phyloP scores from a whole-genome alignment of 73 alveolate genomes.

The Loxodes magnus region DNA sequence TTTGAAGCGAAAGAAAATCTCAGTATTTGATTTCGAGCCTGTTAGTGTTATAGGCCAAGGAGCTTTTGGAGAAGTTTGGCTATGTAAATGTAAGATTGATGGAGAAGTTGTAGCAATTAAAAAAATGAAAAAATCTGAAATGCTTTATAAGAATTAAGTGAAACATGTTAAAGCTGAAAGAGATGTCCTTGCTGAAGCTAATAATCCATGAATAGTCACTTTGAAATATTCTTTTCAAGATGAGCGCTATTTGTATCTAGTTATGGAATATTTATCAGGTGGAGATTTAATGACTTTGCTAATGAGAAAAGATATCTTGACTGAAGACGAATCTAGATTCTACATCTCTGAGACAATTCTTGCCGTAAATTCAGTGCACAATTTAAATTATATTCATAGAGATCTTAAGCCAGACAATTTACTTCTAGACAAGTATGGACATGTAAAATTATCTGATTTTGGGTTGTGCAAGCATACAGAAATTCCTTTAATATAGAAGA shows the following conservation, averaged over 20 bases:
- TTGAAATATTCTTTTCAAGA: conserved; percentile 35
- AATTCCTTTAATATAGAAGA: neutral
- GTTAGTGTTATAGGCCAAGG: conserved; percentile 66
- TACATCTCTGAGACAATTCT: conserved; percentile 67
- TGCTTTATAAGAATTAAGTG: conserved; percentile 49
- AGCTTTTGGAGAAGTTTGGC: conserved; percentile 79
- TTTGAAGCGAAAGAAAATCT: neutral
- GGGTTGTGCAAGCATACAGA: conserved; percentile 41
- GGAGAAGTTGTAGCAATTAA: conserved; percentile 35
- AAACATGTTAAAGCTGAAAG: conserved; percentile 64
- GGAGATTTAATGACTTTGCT: conserved; percentile 68
- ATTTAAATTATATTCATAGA: conserved; percentile 71
- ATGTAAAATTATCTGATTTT: conserved; percentile 54
- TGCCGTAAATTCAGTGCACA: conserved; percentile 81
- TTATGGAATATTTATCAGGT: conserved; percentile 48
- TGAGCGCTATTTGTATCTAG: conserved; percentile 31
- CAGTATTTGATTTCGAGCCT: conserved; percentile 43
- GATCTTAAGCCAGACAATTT: conserved; percentile 80
- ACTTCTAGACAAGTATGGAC: conserved; percentile 63
- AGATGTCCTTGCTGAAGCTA: conserved; percentile 59
- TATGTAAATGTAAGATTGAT: conserved; percentile 23
- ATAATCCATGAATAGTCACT: conserved; percentile 38
- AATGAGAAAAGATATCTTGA: conserved; percentile 73
- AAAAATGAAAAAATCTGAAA: conserved; percentile 55
- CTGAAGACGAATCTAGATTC: conserved; percentile 75